Base-by-base conservation (phyloP, 768 basidiomycete genomes). In the Trametopsis cervina region DNA sequence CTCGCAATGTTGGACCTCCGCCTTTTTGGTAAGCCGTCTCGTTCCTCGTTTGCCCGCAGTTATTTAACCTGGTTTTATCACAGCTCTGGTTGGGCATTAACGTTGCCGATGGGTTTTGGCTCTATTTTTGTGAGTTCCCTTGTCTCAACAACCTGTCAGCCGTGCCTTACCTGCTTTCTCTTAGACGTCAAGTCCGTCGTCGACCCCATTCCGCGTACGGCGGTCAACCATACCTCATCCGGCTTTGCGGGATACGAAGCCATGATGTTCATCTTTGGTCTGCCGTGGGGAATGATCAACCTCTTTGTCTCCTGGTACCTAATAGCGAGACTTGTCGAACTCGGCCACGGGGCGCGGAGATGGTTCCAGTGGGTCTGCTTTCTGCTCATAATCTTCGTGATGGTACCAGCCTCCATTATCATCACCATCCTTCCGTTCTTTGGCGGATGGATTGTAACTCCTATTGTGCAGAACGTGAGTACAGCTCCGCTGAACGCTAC, bases 241-340 rank as follows among this genome's bases (percentile, higher is more conserved):
- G 49, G 44, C 2, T 51, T 39, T 7, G n/a, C 13, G 3, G 54
- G 29, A 1, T 53, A 43, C 33, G 42, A 50, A 18, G 48, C 35
- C 2, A 40, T 53, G 44, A 56, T 56, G 54, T 46, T 46, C 40
- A 24, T 53, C 23, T 56, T 52, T 27, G 54, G 54, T 18, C 53
- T 56, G 24, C 1, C 39, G 10, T 49, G 27, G 44, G 35, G 49
- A 18, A 15, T 18, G 20, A 29, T 53, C 24, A 53, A 53, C 40
- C 7, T 40, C 7, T 25, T 22, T 10, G 21, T 37, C 15, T 24
- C 18, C n/a, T 36, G 27, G 22, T 33, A 4, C 12, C 39, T 42
- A 17, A 37, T 45, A 13, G 26, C 42, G 15, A 3, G 5, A 3
- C 2, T 35, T 18, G 5, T 42, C 3, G 50, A 35, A 23, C 9